Percentiles rank a stretch among this genome's conserved stretches.
Evolutionary conservation across 1,284 basidiomycete genomes (phyloP).

Genomic region (Ceratobasidium sp.): DNA sequence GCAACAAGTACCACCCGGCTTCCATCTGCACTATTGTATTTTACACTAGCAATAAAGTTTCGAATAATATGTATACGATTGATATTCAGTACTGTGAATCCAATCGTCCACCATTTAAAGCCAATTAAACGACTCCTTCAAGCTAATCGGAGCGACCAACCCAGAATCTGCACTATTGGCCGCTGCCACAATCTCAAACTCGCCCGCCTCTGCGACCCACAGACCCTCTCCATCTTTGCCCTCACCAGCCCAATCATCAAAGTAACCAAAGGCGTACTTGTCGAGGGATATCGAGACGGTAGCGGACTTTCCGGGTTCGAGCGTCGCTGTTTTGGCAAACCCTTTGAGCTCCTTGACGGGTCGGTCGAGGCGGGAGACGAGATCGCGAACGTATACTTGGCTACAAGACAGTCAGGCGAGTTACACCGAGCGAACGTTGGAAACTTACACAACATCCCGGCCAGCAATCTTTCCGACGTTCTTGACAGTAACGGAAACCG

Average conservation of each 20-base stretch:
- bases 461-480: constrained; percentile 55
- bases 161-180: constrained; percentile 33
- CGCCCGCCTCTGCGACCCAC: constrained; percentile 50
- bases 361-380: constrained; percentile 51
- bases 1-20: too few relatives aligned
- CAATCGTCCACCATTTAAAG: not conserved
- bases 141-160: not conserved
- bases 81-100: not conserved
- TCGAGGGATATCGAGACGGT: constrained; percentile 53
- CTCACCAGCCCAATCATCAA: constrained; percentile 54
- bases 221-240: constrained; percentile 54
- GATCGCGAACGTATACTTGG: constrained; percentile 54
- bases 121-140: constrained; percentile 36
- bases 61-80: not conserved
- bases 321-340: constrained; percentile 53
- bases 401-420: not conserved
- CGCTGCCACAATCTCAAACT: constrained; percentile 49
- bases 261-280: constrained; percentile 57
- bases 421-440: too few relatives aligned
- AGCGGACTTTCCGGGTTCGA: constrained; percentile 52
- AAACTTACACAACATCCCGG: constrained; percentile 51
- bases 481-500: constrained; percentile 52
- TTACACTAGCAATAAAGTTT: too few relatives aligned
- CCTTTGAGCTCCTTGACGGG: constrained; percentile 53
- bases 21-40: too few relatives aligned